Evolutionary conservation across 2,329 filamentous ascomycete species (phyloP).

Genomic region (Phyllosticta citribraziliensis): DNA sequence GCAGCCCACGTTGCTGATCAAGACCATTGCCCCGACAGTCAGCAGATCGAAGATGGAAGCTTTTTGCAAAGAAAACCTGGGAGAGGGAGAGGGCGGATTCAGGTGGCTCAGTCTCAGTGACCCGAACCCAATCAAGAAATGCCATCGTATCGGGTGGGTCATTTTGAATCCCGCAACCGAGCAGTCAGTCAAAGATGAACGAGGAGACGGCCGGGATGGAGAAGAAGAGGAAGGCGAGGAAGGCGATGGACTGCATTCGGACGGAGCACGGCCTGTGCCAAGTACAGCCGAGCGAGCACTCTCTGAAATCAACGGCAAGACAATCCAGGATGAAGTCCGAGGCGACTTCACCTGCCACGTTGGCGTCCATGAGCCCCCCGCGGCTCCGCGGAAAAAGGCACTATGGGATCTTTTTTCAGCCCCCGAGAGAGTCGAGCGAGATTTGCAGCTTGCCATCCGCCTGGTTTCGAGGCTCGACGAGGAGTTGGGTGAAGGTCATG

Average conservation of each 20-base stretch:
- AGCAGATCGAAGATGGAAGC: slow-evolving; percentile 86
- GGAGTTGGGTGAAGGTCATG: slow-evolving; percentile 67
- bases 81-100: slow-evolving; percentile 83
- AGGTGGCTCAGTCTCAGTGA: slow-evolving; percentile 95
- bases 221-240: slow-evolving; percentile 51
- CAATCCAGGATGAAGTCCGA: slow-evolving; percentile 84
- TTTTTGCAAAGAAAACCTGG: slow-evolving; percentile 89
- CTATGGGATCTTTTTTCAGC: slow-evolving; percentile 95
- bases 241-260: slow-evolving; percentile 18
- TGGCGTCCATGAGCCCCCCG: slow-evolving; percentile 84
- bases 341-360: slow-evolving; percentile 98
- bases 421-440: slow-evolving; percentile 85
- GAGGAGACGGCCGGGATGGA: slow-evolving; percentile 64
- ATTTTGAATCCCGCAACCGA: slow-evolving; percentile 79
- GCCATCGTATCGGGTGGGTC: slow-evolving; percentile 96
- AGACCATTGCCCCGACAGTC: slow-evolving; percentile 94
- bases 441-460: slow-evolving; percentile 72
- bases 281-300: slow-evolving; percentile 73
- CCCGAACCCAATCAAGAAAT: slow-evolving; percentile 93
- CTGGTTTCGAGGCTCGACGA: slow-evolving; percentile 77
- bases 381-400: slow-evolving; percentile 82
- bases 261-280: slow-evolving; percentile 22
- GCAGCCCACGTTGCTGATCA: slow-evolving; percentile 90
- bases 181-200: slow-evolving; percentile 53
- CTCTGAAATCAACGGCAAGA: slow-evolving; percentile 94